A percentile compares a stretch with the other conserved stretches of the same genome.
Evolutionary conservation across 305 asterid species (phyloP).

Genomic region (Caryopteris hybrid): DNA sequence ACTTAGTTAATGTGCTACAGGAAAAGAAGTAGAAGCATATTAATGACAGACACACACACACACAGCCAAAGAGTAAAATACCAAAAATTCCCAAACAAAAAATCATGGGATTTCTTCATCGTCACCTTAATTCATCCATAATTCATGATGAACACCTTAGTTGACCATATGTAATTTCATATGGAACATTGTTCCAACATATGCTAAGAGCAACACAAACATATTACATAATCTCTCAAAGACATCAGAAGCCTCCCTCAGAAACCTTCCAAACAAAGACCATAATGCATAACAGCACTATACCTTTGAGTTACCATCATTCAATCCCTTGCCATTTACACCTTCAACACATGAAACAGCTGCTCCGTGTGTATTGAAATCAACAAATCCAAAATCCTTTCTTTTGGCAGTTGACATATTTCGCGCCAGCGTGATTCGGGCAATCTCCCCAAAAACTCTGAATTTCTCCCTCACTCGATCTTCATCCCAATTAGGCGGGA

Average conservation of each 20-base stretch:
- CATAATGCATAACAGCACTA: constrained; percentile 4
- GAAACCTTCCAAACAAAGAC: constrained; percentile 3
- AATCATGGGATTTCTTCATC: not conserved
- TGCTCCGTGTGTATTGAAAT: constrained; percentile 54
- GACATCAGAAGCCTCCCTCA: not conserved
- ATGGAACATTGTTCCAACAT: not conserved
- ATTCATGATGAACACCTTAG: not conserved
- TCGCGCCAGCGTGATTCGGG: constrained; percentile 44
- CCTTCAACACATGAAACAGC: constrained; percentile 58
- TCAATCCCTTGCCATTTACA: constrained; percentile 43
- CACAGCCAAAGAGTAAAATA: not conserved
- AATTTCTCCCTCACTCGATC: constrained; percentile 44
- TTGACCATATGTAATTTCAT: not conserved
- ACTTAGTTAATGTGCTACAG: not conserved
- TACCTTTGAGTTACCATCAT: constrained; percentile 56
- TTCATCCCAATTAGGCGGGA: constrained; percentile 66
- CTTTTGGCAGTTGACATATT: constrained; percentile 63
- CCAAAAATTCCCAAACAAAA: not conserved
- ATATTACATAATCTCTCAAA: constrained; percentile 3
- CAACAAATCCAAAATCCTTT: constrained; percentile 68
- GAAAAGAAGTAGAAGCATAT: not conserved
- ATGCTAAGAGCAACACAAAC: not conserved
- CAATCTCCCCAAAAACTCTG: constrained; percentile 46
- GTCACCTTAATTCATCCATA: not conserved
- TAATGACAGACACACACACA: not conserved